These are phyloP conservation scores for Bryoerythrophyllum caledonicum DNA, from an alignment of 225 moss, liverwort and hornwort genomes.

Conservation along the genomic window DNA sequence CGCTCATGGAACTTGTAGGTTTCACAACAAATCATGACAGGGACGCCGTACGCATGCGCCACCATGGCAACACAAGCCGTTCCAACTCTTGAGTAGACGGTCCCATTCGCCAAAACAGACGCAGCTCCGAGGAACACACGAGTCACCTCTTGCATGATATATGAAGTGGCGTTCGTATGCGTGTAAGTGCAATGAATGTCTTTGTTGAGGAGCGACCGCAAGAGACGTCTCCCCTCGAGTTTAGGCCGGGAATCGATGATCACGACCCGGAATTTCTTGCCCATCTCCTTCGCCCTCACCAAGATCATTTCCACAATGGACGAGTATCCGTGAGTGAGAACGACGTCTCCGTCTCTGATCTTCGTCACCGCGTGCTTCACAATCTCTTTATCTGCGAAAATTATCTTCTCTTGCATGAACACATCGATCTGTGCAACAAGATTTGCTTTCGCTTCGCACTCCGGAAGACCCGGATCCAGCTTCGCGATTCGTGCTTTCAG, in stretches of 20 bases:
- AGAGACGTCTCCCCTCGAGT: slow-evolving; percentile 74
- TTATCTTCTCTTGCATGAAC: slow-evolving; percentile 84
- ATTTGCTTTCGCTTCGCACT: slow-evolving; percentile 79
- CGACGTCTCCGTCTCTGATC: slow-evolving; percentile 88
- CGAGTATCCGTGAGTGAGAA: slow-evolving; percentile 86
- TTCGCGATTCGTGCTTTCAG: slow-evolving; percentile 76
- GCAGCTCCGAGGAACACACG: slow-evolving; percentile 94
- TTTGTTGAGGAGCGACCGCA: slow-evolving; percentile 61
- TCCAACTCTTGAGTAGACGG: slow-evolving; percentile 95
- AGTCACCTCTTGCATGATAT: slow-evolving; percentile 96
- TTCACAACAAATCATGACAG: slow-evolving; percentile 96
- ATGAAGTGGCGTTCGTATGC: slow-evolving; percentile 74
- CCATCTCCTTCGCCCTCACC: slow-evolving; percentile 76
- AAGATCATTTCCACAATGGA: slow-evolving; percentile 94
- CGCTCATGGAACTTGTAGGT: slow-evolving; percentile 98
- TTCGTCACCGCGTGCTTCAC: slow-evolving; percentile 89
- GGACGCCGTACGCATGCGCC: slow-evolving; percentile 85
- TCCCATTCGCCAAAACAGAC: slow-evolving; percentile 89
- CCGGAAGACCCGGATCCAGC: slow-evolving; percentile 52
- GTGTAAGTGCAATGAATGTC: slow-evolving; percentile 85
- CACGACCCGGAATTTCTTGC: slow-evolving; percentile 84
- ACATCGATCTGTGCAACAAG: slow-evolving; percentile 75
- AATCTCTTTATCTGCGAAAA: slow-evolving; percentile 92
- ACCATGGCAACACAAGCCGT: slow-evolving; percentile 98
- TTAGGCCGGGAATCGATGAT: slow-evolving; percentile 95